phyloP scores from a whole-genome alignment of 805 yeast species.

The Teunomyces panamensis region DNA sequence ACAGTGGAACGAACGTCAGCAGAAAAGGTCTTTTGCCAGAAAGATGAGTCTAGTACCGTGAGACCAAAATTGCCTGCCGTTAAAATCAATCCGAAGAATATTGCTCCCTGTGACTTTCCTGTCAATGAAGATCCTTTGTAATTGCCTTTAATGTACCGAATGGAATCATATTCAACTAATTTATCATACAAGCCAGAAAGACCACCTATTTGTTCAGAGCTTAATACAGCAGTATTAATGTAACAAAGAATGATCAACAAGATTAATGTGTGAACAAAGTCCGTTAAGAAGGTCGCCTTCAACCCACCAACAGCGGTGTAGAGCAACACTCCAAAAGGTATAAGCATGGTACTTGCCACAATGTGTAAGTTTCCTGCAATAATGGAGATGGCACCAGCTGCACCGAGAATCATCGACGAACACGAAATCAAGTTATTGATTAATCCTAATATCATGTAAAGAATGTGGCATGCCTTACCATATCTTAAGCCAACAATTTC shows the following conservation, averaged over 20 bases:
- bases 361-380: constrained; percentile 26
- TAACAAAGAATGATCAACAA: constrained; percentile 24
- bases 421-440: constrained; percentile 23
- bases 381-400: constrained; percentile 25
- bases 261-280: constrained; percentile 28
- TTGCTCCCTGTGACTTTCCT: constrained; percentile 33
- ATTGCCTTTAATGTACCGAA: constrained; percentile 29
- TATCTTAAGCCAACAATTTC: constrained; percentile 27
- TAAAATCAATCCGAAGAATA: constrained; percentile 33
- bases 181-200: constrained; percentile 24
- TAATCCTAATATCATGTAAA: constrained; percentile 23
- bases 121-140: constrained; percentile 34
- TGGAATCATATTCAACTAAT: constrained; percentile 13
- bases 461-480: constrained; percentile 21
- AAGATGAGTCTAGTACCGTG: constrained; percentile 38
- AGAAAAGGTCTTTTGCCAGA: constrained; percentile 40
- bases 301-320: constrained; percentile 52
- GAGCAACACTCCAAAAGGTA: constrained; percentile 38
- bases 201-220: constrained; percentile 26
- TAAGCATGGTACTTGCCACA: constrained; percentile 26
- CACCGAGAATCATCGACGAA: constrained; percentile 26
- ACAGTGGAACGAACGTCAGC: constrained; percentile 33
- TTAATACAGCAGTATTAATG: constrained; percentile 23
- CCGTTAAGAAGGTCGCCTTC: constrained; percentile 50
- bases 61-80: constrained; percentile 36